A percentile compares a stretch with the other conserved stretches of the same genome.
Conservation (phyloP, 2,329 filamentous ascomycete genomes). For the Myrmaecium sp. region DNA sequence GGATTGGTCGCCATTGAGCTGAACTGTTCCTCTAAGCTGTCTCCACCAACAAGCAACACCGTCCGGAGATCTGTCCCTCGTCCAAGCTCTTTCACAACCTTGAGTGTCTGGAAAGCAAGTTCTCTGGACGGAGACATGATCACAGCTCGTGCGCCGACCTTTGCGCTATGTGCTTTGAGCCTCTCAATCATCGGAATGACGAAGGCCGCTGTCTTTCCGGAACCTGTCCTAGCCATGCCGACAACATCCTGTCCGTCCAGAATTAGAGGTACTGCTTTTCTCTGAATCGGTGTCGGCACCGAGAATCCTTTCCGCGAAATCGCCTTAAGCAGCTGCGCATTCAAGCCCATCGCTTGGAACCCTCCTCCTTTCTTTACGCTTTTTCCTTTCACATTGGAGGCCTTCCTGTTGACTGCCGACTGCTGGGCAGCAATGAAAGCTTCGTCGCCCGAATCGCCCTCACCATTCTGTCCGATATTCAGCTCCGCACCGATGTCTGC, state of each 20-base stretch:
- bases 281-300: constrained; percentile 91
- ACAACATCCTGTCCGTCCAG: constrained; percentile 90
- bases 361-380: constrained; percentile 89
- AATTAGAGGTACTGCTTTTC: constrained; percentile 86
- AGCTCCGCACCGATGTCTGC: constrained; percentile 18
- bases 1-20: constrained; percentile 83
- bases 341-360: constrained; percentile 89
- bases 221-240: constrained; percentile 96
- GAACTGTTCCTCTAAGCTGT: constrained; percentile 92
- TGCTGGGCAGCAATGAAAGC: constrained; percentile 83
- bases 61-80: constrained; percentile 79
- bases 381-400: constrained; percentile 64
- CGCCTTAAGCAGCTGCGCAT: constrained; percentile 67
- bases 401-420: constrained; percentile 74
- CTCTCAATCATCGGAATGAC: constrained; percentile 97
- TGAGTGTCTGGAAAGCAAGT: constrained; percentile 82
- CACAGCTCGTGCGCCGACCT: constrained; percentile 70
- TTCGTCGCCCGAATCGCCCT: constrained; percentile 50
- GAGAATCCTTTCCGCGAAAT: constrained; percentile 90
- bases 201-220: constrained; percentile 94
- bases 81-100: constrained; percentile 89
- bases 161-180: constrained; percentile 71
- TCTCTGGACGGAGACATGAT: constrained; percentile 88
- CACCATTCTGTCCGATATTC: constrained; percentile 29
- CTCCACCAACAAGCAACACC: constrained; percentile 84